phyloP scores from a whole-genome alignment of 768 basidiomycete species.

The Xerocomellus chrysenteron region DNA sequence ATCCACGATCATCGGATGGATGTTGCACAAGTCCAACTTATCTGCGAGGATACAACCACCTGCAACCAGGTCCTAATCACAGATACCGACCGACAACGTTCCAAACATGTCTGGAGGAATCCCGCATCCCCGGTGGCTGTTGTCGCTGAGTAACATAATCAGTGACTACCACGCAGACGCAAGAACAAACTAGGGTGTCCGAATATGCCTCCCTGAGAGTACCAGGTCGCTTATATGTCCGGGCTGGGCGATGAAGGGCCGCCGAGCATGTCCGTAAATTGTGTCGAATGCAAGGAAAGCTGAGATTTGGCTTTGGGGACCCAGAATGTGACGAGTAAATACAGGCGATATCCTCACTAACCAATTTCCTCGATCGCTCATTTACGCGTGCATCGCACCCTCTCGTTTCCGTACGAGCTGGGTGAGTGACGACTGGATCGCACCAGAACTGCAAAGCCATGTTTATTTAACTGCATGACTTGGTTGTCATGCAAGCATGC shows the following conservation, averaged over 20 bases:
- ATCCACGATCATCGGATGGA: no score
- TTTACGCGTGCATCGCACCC: background rate
- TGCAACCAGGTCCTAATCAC: no score
- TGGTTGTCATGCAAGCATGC: background rate
- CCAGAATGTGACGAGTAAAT: background rate
- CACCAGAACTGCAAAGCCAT: background rate
- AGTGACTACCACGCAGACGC: background rate
- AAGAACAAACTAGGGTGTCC: background rate
- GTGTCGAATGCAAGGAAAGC: background rate
- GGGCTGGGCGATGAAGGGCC: background rate
- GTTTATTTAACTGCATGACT: background rate
- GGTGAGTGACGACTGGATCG: background rate
- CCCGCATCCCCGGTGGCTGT: background rate
- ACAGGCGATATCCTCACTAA: background rate
- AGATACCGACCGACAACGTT: no score
- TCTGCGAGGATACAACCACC: no score
- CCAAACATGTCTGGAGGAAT: background rate
- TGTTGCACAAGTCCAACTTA: no score
- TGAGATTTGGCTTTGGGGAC: background rate
- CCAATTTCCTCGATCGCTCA: background rate
- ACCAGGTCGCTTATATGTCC: background rate
- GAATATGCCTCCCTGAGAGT: no score
- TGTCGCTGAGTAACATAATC: background rate
- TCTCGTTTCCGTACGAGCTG: background rate
- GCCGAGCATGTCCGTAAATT: background rate